Base-by-base conservation (phyloP, 495 filamentous ascomycete genomes). In the Podospora bellae-mahoneyi region DNA sequence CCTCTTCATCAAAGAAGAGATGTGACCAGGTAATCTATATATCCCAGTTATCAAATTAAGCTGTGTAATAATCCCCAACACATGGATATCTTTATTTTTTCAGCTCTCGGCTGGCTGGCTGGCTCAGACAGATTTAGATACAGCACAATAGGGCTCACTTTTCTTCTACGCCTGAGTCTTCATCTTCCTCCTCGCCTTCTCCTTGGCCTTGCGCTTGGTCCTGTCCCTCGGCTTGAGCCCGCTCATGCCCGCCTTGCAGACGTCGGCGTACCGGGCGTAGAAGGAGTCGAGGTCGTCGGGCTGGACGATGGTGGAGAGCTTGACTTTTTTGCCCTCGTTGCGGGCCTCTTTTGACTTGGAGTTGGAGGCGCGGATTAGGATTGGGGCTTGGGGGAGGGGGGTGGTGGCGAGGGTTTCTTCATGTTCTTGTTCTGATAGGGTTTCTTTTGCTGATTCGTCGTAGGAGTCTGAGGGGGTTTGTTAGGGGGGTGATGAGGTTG, bases 181-280 rank as follows among this genome's bases (percentile, higher is more conserved):
- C 39, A 48, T 88, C 81, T 86, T 87, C 81, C 87, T 91, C 78
- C 87, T 91, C 34, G 27, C 61, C 85, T 90, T 92, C 62, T 84
- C 84, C 80, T 91, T 91, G 67, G 88, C 88, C 84, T 94, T 97
- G 74, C 85, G 83, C 81, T 89, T 92, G 69, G 86, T 92, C 72
- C 92, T 84, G 83, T 97, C 93, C 65, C 94, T 82, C 81, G 96
- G 97, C 90, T 97, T 98, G 82, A 99, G 73, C 30, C 86, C 82
- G 1, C 71, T 69, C 94, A 97, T 98, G 19, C 93, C 92, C 0
- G 83, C 79, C 81, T 95, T 97, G 77, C 93, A 96, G 6, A 92
- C 84, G 72, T 98, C 96, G n/a, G 93, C 93, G 78, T 98, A 99
- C 55, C 86, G 84, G 18, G 81, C 81, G 78, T 91, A 99, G 72